Base-by-base conservation (phyloP, 2,329 filamentous ascomycete genomes). In the Nectriaceae sp. region DNA sequence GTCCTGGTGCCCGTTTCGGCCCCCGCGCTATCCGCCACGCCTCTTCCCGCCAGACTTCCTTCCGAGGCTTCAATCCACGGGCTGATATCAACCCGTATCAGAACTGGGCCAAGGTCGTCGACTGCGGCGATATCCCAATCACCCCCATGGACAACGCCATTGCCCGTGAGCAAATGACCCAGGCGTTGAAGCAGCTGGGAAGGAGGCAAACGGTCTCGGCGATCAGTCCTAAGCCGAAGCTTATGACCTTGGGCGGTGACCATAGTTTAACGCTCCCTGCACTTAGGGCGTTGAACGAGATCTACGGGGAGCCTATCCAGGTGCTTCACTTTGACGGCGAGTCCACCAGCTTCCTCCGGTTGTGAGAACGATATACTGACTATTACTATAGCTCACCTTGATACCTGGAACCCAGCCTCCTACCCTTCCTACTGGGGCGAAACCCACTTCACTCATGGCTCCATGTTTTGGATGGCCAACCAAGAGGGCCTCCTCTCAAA, bases 101-200 rank as follows among this genome's bases (percentile, higher is more conserved):
- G 65, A 86, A 82, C 62, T 93, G 89, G 82, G 86, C 90, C 8
- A 90, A 81, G 42, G 83, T 96, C 50, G 75, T 93, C 42, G 92
- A 97, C 74, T 97, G 92, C 68, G 92, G 92, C 40, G 92, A 96
- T 66, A 90, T 96, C 47, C 90, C 92, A 21, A 78, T 95, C 56
- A 89, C 87, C 0, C 91, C 91, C 0, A 87, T 95, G 59, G 90
- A 96, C 73, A 96, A 96, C 66, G 83, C 76, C 2, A 75, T 96
- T 15, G 92, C 92, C 0, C 74, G 92, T 45, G 75, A 78, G 38
- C 92, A 96, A 70, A 96, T 96, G 90, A 89, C 82, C 24, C 83
- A 87, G 63, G 90, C 89, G 0, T 91, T 89, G 66, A 74, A 78
- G 5, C 87, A 92, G 69, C 83, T 96, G 3, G 77, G 75, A 22